Base-by-base conservation (phyloP, 1,139 yeast genomes). In the Geotrichum carabidarum region DNA sequence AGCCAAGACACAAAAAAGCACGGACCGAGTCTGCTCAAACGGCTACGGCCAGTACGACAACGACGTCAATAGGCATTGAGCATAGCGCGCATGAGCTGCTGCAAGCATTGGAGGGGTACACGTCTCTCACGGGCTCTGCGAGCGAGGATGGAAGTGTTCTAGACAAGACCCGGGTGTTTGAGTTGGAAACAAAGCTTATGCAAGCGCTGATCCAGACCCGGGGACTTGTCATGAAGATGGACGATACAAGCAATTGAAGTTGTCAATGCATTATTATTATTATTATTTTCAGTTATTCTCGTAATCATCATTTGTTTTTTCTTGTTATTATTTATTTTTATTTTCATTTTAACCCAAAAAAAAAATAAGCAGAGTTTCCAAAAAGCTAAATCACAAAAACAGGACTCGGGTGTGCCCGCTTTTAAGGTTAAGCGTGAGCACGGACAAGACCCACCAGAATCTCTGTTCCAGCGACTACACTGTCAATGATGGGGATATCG, bases 391-490 rank as follows among this genome's bases (percentile, higher is more conserved):
- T 38, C 17, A 38, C 17, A 38, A 38, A 14, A 12, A 17, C 22
- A 8, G 17, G 9, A 9, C 11, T 34, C n/a, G 12, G 15, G 17
- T 8, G 12, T 37, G 11, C 45, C 11, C 30, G 27, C 31, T 8
- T 34, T 34, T 34, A 37, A 11, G 2, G n/a, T 8, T 30, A 34
- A 34, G 36, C 27, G 7, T 49, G 41, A 12, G 52, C 46, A 18
- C 54, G 38, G 22, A 56, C 55, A 4, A 55, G 22, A n/a, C 56
- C 58, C 11, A 17, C 47, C 17, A 51, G 35, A 2, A 53, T 22
- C 31, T 56, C 57, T 1, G 53, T 48, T 4, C 48, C 63, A 55
- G 61, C 58, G 12, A 58, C 43, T 8, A 58, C 60, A 30, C 61
- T 54, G 35, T 59, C 61, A 49, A 56, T 45, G 45, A 58, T 37